Conservation (phyloP, 2,329 filamentous ascomycete species). For the Tolypocladium tundrense region DNA sequence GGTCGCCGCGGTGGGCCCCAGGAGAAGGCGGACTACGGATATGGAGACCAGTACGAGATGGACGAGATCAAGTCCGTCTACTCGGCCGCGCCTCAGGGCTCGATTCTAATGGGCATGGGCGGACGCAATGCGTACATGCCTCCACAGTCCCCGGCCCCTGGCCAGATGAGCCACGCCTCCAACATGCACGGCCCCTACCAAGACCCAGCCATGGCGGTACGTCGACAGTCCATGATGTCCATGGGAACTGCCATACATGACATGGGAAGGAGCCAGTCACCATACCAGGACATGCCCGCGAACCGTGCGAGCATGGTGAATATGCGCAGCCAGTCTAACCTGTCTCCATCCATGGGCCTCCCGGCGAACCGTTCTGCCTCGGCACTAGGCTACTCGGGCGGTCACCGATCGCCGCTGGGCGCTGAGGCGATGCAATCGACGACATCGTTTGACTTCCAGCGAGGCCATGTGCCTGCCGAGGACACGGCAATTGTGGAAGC, state of each 20-base stretch:
- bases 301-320: slow-evolving; percentile 53
- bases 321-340: slow-evolving; percentile 37
- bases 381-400: slow-evolving; percentile 36
- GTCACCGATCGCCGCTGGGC: slow-evolving; percentile 35
- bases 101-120: slow-evolving; percentile 76
- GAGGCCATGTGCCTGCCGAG: slow-evolving; percentile 55
- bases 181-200: slow-evolving; percentile 35
- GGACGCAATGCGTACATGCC: slow-evolving; percentile 68
- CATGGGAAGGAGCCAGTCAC: slow-evolving; percentile 40
- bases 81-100: slow-evolving; percentile 81
- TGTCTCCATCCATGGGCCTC: slow-evolving; percentile 32
- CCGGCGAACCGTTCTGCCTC: slow-evolving; percentile 28
- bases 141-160: slow-evolving; percentile 68
- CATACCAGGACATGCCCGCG: slow-evolving; percentile 45
- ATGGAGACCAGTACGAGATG: slow-evolving; percentile 82
- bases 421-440: slow-evolving; percentile 37
- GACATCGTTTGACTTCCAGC: slow-evolving; percentile 51
- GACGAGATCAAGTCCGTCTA: slow-evolving; percentile 97
- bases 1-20: slow-evolving; percentile 68
- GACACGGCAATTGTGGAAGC: slow-evolving; percentile 75
- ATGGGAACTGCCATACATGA: slow-evolving; percentile 37
- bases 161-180: slow-evolving; percentile 36
- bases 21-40: slow-evolving; percentile 55
- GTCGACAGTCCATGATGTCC: slow-evolving; percentile 66
- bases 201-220: slow-evolving; percentile 39